Evolutionary conservation across 192 early-diverging fungal genomes (phyloP).

Genomic region (Coemansia nantahalensis): DNA sequence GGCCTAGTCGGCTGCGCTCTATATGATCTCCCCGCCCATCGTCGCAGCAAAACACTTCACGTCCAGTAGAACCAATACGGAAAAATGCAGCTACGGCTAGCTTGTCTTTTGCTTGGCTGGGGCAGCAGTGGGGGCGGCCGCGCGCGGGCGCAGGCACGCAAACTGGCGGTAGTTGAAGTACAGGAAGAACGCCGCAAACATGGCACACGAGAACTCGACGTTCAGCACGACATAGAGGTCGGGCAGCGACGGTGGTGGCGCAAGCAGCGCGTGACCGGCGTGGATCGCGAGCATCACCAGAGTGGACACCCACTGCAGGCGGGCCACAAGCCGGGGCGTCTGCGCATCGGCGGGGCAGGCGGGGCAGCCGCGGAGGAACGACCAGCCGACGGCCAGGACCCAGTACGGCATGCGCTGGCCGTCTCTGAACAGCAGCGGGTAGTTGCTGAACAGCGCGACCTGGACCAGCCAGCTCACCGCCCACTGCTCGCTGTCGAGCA

Average conservation of each 20-base stretch:
- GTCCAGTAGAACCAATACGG: no score
- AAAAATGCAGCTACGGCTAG: no score
- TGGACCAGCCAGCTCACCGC: conserved; percentile 69
- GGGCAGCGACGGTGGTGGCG: conserved; percentile 69
- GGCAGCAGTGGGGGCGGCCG: no score
- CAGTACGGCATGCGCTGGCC: conserved; percentile 69
- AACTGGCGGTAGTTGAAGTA: conserved; percentile 75
- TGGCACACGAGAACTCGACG: conserved; percentile 61
- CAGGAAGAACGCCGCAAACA: conserved; percentile 63
- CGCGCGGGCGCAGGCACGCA: conserved; percentile 7
- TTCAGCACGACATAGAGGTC: conserved; percentile 83
- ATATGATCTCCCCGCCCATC: neutral
- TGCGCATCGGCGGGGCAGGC: conserved; percentile 18
- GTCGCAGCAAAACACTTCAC: neutral
- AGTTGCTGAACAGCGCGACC: conserved; percentile 86
- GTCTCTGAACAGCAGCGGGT: conserved; percentile 80
- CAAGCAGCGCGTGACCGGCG: conserved; percentile 55
- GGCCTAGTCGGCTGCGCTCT: neutral
- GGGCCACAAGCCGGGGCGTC: conserved; percentile 7
- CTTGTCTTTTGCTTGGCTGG: conserved; percentile 38
- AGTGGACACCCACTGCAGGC: conserved; percentile 29
- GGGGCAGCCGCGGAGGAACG: conserved; percentile 57
- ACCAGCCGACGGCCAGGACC: conserved; percentile 71
- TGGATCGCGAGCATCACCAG: conserved; percentile 59
- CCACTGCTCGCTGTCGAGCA: conserved; percentile 68